Percentiles rank a stretch among this genome's conserved stretches.
Conservation (phyloP, 1,284 basidiomycete genomes). For the Golubevia pallescens region DNA sequence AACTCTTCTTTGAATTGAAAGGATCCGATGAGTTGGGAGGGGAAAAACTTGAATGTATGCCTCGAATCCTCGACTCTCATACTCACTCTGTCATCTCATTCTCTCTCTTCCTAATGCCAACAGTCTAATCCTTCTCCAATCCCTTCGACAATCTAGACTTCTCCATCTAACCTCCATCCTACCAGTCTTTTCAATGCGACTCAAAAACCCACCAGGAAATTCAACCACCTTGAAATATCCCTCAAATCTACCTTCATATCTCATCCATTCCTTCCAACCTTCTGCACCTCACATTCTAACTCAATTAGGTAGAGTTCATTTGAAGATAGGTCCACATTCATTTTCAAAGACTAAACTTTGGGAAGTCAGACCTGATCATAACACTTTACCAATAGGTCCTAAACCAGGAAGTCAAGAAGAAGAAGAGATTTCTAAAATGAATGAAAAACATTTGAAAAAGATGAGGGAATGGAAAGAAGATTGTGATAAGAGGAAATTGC, state of each 20-base stretch:
- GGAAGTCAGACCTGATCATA: constrained; percentile 36
- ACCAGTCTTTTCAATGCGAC: constrained; percentile 31
- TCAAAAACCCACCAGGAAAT: constrained; percentile 6
- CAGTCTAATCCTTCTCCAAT: constrained; percentile 46
- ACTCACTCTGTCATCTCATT: no score
- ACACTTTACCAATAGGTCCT: no score
- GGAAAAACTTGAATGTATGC: no score
- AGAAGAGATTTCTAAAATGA: no score
- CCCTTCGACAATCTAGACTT: constrained; percentile 56
- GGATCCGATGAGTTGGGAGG: no score
- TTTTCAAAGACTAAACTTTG: constrained; percentile 53
- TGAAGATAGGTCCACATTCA: constrained; percentile 46
- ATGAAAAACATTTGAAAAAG: no score
- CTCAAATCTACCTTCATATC: constrained; percentile 31
- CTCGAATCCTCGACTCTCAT: no score
- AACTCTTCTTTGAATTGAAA: no score
- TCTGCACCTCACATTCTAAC: constrained; percentile 39
- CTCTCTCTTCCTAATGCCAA: constrained; percentile 4
- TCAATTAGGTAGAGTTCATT: constrained; percentile 46
- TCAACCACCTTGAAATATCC: constrained; percentile 19
- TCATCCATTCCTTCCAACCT: constrained; percentile 43
- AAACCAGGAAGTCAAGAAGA: no score
- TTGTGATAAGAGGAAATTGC: no score
- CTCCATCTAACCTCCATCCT: constrained; percentile 54
- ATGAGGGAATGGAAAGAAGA: no score